phyloP scores from a whole-genome alignment of 495 filamentous ascomycete species.

The Aspergillus biplanus region DNA sequence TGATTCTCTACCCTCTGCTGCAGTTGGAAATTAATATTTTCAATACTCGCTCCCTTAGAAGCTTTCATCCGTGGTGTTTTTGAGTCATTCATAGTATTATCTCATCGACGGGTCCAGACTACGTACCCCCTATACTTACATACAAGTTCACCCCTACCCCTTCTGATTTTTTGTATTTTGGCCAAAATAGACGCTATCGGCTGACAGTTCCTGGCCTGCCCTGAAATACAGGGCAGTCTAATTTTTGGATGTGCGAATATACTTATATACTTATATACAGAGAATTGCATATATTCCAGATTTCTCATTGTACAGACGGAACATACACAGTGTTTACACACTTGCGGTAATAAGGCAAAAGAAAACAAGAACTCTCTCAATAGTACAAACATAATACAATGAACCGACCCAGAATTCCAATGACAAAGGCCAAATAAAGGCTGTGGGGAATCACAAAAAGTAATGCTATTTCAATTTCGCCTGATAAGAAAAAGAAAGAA shows the following conservation, averaged over 20 bases:
- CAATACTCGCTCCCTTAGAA: neutral
- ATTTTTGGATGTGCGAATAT: neutral
- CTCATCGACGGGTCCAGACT: neutral
- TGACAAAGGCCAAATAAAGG: constrained; percentile 14
- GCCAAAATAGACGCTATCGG: neutral
- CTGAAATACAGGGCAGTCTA: too few species aligned
- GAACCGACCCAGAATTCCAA: constrained; percentile 15
- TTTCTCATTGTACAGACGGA: constrained; percentile 1
- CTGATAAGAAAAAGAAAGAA: constrained; percentile 8
- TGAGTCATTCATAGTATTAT: neutral
- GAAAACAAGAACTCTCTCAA: neutral
- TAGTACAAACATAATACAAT: constrained; percentile 4
- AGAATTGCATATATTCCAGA: neutral
- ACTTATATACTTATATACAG: neutral
- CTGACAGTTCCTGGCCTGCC: too few species aligned
- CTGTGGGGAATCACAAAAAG: constrained; percentile 22
- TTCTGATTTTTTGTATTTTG: neutral
- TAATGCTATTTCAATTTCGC: constrained; percentile 16
- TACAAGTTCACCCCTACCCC: neutral
- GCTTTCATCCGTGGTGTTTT: neutral
- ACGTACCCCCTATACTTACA: neutral
- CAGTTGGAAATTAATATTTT: neutral
- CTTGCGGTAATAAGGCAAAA: neutral
- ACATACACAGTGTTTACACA: constrained; percentile 10
- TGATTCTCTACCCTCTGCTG: constrained; percentile 44